Conservation (phyloP, 345 rosid genomes). For the Hibiscus mutabilis region DNA sequence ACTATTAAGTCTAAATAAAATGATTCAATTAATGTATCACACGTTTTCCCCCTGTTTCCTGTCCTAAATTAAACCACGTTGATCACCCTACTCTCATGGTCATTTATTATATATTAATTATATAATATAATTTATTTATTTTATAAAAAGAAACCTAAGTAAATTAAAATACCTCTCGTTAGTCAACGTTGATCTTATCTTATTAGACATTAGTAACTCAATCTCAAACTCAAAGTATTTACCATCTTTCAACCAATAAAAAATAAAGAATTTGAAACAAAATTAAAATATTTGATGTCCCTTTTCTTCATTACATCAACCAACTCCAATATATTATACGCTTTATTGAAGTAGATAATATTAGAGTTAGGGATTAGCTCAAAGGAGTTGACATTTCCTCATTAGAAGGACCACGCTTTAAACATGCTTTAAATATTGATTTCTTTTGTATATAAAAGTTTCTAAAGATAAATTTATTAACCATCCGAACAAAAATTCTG, state of each 20-base stretch:
- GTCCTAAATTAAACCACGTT: too few species aligned
- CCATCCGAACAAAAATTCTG: too few species aligned
- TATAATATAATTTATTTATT: too few species aligned
- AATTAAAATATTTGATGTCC: neutral
- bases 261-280: neutral
- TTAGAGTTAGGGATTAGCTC: neutral
- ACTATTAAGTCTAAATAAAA: too few species aligned
- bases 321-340: neutral
- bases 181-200: neutral
- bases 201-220: neutral
- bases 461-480: too few species aligned
- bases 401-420: neutral
- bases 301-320: conserved; percentile 7
- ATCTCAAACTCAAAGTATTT: neutral
- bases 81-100: too few species aligned
- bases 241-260: neutral
- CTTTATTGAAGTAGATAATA: neutral
- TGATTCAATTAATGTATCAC: too few species aligned
- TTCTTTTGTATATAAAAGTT: too few species aligned
- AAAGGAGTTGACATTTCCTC: neutral
- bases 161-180: neutral
- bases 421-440: neutral
- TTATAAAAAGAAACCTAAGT: too few species aligned
- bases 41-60: too few species aligned
- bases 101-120: neutral